Evolutionary conservation across 352 stramenopile species (phyloP).

Genomic region (Phytophthora tentaculata): DNA sequence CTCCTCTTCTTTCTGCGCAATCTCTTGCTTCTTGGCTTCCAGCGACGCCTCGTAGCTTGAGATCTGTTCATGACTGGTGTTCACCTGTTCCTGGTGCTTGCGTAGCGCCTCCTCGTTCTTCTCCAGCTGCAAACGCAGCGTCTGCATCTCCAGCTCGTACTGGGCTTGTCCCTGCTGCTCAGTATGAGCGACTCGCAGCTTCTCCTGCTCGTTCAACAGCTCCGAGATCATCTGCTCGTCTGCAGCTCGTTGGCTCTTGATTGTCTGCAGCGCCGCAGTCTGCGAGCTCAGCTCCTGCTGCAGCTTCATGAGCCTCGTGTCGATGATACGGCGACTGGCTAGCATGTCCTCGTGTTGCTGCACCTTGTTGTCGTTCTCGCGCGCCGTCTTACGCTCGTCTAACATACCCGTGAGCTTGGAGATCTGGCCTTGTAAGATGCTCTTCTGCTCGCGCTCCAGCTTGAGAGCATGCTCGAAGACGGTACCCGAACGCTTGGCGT

Average conservation of each 20-base stretch:
- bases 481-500: constrained; percentile 85
- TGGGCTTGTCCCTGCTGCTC: constrained; percentile 54
- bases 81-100: constrained; percentile 80
- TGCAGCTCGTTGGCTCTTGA: constrained; percentile 75
- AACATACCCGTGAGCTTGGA: constrained; percentile 82
- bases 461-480: constrained; percentile 88
- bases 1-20: constrained; percentile 75
- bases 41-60: constrained; percentile 70
- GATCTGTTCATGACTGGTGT: constrained; percentile 70
- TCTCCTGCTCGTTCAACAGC: constrained; percentile 86
- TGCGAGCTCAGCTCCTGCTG: constrained; percentile 72
- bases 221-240: constrained; percentile 88
- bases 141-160: constrained; percentile 78
- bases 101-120: constrained; percentile 72
- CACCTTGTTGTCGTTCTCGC: constrained; percentile 48
- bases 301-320: constrained; percentile 81
- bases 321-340: constrained; percentile 81
- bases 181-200: constrained; percentile 56
- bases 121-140: constrained; percentile 66
- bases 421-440: constrained; percentile 74
- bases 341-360: constrained; percentile 87
- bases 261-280: constrained; percentile 53
- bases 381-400: constrained; percentile 47
- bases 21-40: constrained; percentile 65
- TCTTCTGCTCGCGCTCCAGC: constrained; percentile 81